Conservation (phyloP, 2,329 filamentous ascomycete species). For the Pseudogymnoascus sp. region DNA sequence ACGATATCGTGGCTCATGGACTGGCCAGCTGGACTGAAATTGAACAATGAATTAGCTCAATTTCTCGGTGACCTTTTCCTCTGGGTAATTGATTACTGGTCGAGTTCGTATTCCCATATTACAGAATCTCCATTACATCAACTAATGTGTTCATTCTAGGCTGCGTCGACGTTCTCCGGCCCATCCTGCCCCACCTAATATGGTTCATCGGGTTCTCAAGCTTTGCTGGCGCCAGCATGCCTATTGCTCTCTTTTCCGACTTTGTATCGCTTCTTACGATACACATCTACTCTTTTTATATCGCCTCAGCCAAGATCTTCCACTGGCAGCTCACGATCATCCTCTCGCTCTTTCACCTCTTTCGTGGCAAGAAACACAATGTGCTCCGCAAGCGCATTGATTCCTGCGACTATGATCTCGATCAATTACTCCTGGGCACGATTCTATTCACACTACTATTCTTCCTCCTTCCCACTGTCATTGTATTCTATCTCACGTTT, state of each 20-base stretch:
- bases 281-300: constrained; percentile 97
- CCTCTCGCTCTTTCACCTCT: constrained; percentile 95
- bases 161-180: constrained; percentile 69
- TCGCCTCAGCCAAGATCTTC: constrained; percentile 92
- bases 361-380: constrained; percentile 96
- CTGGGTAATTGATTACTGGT: constrained; percentile 99
- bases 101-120: constrained; percentile 47
- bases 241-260: constrained; percentile 91
- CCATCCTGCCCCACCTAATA: constrained; percentile 75
- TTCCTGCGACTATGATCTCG: constrained; percentile 96
- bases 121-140: background rate
- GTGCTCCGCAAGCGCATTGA: constrained; percentile 95
- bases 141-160: constrained; percentile 33
- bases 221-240: constrained; percentile 94
- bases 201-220: constrained; percentile 91
- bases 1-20: constrained; percentile 96
- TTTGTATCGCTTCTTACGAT: constrained; percentile 83
- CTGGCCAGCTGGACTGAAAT: constrained; percentile 87
- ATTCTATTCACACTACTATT: constrained; percentile 94
- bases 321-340: constrained; percentile 98
- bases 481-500: constrained; percentile 96
- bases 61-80: constrained; percentile 93
- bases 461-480: constrained; percentile 87
- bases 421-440: constrained; percentile 90
- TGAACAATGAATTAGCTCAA: constrained; percentile 87